Evolutionary conservation across 2,329 filamentous ascomycete genomes (phyloP), one percentile per base, ranked within the genome.

Genomic region (Fusarium sp.): DNA sequence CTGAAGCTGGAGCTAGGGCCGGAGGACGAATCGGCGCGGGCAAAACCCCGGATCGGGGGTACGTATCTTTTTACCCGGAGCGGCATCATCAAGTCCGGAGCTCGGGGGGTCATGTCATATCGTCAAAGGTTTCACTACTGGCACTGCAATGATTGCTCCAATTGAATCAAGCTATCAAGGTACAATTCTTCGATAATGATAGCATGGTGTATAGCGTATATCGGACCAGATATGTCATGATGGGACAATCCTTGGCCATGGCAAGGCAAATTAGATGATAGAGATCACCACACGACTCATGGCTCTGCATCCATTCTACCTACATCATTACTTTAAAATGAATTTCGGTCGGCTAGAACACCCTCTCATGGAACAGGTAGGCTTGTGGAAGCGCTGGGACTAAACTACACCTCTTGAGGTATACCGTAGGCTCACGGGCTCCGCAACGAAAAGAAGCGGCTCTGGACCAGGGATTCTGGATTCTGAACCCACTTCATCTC

Each of bases 21-120:
- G 63, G 51, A 52, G 55, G 49, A 55, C 67, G 63, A 58, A 70
- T 65, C 63, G 68, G 67, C 63, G 51, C 47, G 67, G 68, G 67
- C 49, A 70, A 70, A 70, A 70, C 54, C 51, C 68, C 67, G 67
- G 65, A 55, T 56, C 54, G 67, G 59, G 63, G 59, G 63, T 70
- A 70, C 67, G 67, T 70, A 71, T 44, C 25, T 44, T 32, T 29
- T 13, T 42, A 29, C 27, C 34, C 54, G 40, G 63, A 45, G 16
- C 14, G 40, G 13, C 62, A 29, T 57, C 27, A 18, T 24, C 8
- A 37, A 34, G 14, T 45, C 56, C 66, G 47, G 32, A 41, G 22
- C n/a, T 47, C 53, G 53, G 53, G 53, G 34, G n/a, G 16, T 57
- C 63, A 27, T 41, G 34, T 34, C 41, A 18, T 27, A 46, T 13